phyloP scores from a whole-genome alignment of 768 basidiomycete species.

The Tylopilus felleus region DNA sequence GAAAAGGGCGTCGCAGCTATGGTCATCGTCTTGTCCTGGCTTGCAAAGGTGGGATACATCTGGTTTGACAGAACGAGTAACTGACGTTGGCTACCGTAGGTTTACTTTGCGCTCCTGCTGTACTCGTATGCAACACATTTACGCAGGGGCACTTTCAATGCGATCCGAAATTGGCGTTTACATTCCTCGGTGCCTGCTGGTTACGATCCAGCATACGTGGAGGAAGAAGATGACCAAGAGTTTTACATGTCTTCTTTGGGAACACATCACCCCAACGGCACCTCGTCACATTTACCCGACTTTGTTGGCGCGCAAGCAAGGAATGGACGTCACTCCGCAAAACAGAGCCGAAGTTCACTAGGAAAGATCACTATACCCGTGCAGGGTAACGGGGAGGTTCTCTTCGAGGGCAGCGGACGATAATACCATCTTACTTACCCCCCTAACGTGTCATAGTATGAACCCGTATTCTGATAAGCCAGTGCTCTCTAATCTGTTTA shows the following conservation, averaged over 20 bases:
- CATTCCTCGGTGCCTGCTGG: slow-evolving; percentile 19
- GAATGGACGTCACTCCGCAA: slow-evolving; percentile 26
- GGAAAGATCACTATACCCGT: slow-evolving; percentile 33
- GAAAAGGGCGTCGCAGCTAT: slow-evolving; percentile 81
- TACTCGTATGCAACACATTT: slow-evolving; percentile 95
- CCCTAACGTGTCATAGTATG: slow-evolving; percentile 13
- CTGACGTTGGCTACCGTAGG: slow-evolving; percentile 45
- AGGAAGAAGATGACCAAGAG: slow-evolving; percentile 65
- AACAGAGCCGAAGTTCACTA: slow-evolving; percentile 23
- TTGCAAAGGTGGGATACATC: slow-evolving; percentile 67
- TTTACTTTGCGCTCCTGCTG: slow-evolving; percentile 85
- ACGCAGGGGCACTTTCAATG: slow-evolving; percentile 84
- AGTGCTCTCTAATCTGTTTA: background rate
- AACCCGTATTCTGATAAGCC: slow-evolving; percentile 6
- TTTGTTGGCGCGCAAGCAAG: slow-evolving; percentile 55
- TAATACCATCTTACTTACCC: slow-evolving; percentile 26
- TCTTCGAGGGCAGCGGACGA: slow-evolving; percentile 63
- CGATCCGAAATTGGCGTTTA: slow-evolving; percentile 50
- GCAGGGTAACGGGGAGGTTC: slow-evolving; percentile 48
- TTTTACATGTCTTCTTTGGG: slow-evolving; percentile 66
- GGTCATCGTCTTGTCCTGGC: slow-evolving; percentile 81
- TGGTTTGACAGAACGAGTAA: background rate
- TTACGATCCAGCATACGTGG: slow-evolving; percentile 32
- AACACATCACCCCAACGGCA: slow-evolving; percentile 38
- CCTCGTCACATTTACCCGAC: slow-evolving; percentile 58